Percentiles rank a stretch among this genome's conserved stretches.
Evolutionary conservation across 2,329 filamentous ascomycete species (phyloP).

Genomic region (Pseudohalonectria lignicola): DNA sequence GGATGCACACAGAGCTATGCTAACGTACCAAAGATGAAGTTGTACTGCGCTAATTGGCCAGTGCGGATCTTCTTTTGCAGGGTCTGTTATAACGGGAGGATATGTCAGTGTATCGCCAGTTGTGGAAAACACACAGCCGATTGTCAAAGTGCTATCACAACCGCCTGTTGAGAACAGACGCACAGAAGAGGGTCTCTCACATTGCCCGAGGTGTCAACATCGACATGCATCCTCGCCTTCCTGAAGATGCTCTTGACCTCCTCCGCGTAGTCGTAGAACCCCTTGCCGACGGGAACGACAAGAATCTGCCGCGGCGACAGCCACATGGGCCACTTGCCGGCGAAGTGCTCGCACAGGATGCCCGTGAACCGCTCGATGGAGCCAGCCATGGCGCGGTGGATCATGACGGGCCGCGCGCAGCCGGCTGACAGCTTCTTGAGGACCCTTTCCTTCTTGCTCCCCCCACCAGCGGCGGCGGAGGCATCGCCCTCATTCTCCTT

Average conservation of each 20-base stretch:
- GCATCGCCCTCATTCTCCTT: too few species aligned
- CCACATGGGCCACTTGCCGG: conserved; percentile 85
- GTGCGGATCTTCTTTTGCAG: conserved; percentile 85
- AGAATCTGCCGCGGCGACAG: conserved; percentile 72
- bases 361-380: conserved; percentile 54
- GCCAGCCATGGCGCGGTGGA: conserved; percentile 74
- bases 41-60: conserved; percentile 71
- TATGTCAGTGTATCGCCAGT: too few species aligned
- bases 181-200: too few species aligned
- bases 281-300: conserved; percentile 66
- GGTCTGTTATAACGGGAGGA: conserved; percentile 32
- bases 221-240: conserved; percentile 56
- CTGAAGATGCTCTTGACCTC: conserved; percentile 63
- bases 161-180: too few species aligned
- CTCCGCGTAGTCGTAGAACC: conserved; percentile 61
- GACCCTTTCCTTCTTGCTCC: conserved; percentile 25
- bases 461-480: conserved; percentile 21
- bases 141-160: too few species aligned
- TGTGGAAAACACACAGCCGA: too few species aligned
- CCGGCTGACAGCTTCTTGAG: conserved; percentile 50
- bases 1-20: background rate
- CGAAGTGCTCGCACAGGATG: conserved; percentile 76
- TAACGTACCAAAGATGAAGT: conserved; percentile 69
- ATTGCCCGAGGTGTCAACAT: conserved; percentile 63
- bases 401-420: conserved; percentile 74